phyloP scores from a whole-genome alignment of 2,329 filamentous ascomycete species.

The Dactylonectria estremocensis region DNA sequence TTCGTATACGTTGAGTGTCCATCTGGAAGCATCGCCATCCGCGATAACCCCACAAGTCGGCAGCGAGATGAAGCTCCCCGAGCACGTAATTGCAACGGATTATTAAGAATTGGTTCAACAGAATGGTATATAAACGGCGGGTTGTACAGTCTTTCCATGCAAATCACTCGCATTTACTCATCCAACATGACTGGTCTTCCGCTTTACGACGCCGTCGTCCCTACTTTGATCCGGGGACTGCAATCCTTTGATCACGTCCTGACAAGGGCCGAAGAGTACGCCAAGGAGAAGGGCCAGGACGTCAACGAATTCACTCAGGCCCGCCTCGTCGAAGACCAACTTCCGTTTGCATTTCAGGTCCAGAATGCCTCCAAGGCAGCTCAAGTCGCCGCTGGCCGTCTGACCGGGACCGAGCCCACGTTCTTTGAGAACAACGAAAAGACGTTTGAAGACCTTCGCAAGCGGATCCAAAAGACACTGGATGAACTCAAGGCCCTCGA shows the following conservation, averaged over 20 bases:
- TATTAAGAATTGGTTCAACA: not conserved
- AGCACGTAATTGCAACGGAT: conserved; percentile 26
- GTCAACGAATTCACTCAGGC: conserved; percentile 34
- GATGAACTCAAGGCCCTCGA: conserved; percentile 31
- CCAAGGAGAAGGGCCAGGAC: conserved; percentile 36
- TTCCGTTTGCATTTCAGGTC: conserved; percentile 39
- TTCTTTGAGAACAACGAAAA: conserved; percentile 28
- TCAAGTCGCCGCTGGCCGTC: conserved; percentile 29
- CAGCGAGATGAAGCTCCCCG: conserved; percentile 6
- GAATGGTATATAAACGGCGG: conserved; percentile 14
- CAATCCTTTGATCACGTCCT: conserved; percentile 37
- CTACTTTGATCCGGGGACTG: conserved; percentile 36
- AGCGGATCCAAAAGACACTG: conserved; percentile 36
- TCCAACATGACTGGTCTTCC: conserved; percentile 32
- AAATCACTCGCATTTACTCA: not conserved
- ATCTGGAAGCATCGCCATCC: not conserved
- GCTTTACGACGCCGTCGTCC: conserved; percentile 37
- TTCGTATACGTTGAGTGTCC: not conserved
- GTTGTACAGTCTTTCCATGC: not conserved
- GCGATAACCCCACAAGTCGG: conserved; percentile 10
- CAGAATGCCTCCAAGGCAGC: conserved; percentile 37
- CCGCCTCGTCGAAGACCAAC: conserved; percentile 39
- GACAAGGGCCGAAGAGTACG: conserved; percentile 39
- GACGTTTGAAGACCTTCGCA: conserved; percentile 33
- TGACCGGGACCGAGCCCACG: conserved; percentile 36